phyloP scores from a whole-genome alignment of 371 early-diverging fungal genomes.

The Actinomortierella ambigua region DNA sequence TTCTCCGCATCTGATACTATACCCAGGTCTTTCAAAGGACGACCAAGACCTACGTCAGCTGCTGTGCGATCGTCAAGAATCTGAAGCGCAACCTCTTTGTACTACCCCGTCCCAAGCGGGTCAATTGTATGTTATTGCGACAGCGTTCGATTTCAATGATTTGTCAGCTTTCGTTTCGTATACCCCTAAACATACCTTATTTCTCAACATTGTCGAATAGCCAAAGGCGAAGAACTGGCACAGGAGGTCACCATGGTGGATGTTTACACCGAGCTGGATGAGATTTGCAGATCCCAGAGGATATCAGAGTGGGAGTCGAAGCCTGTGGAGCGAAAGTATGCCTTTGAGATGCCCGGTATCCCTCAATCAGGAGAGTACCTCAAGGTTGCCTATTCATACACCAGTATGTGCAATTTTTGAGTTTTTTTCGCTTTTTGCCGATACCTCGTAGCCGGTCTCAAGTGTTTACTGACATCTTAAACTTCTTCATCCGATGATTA shows the following conservation, averaged over 20 bases:
- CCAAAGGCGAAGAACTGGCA: conserved; percentile 56
- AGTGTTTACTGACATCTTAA: neutral
- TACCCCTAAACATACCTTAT: neutral
- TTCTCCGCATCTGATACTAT: neutral
- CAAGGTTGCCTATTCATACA: conserved; percentile 82
- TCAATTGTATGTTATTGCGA: conserved; percentile 52
- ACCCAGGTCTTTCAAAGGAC: conserved; percentile 52
- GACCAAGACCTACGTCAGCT: conserved; percentile 70
- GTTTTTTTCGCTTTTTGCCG: neutral
- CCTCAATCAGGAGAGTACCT: conserved; percentile 86
- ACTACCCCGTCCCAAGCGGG: conserved; percentile 71
- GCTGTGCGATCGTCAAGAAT: conserved; percentile 82
- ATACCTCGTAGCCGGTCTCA: too few species aligned
- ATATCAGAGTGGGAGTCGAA: conserved; percentile 68
- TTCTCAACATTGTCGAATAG: conserved; percentile 27
- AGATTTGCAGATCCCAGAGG: conserved; percentile 55
- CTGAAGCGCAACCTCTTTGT: conserved; percentile 88
- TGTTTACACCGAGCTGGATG: conserved; percentile 80
- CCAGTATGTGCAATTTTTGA: conserved; percentile 24
- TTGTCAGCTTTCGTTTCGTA: neutral
- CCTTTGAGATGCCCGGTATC: conserved; percentile 88
- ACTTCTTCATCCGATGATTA: conserved; percentile 18
- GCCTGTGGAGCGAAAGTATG: conserved; percentile 83
- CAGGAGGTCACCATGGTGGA: conserved; percentile 64
- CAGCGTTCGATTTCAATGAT: neutral